These are phyloP conservation scores for Sporothrix inflata DNA, from an alignment of 2,329 filamentous ascomycete genomes.

Conservation along the genomic window DNA sequence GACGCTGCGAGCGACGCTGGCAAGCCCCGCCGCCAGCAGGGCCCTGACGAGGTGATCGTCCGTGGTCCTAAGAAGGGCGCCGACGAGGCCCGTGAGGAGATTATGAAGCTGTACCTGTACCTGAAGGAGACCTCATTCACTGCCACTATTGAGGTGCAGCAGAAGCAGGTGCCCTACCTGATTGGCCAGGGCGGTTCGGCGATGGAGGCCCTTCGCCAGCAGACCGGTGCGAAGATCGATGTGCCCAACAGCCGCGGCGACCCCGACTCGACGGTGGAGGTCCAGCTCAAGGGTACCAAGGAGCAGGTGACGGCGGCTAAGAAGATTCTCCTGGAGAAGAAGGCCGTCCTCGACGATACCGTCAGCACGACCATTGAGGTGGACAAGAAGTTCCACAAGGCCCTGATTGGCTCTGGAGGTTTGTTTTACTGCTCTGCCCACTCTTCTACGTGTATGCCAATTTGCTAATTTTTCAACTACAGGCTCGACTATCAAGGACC, in stretches of 20 bases:
- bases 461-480: conserved; percentile 43
- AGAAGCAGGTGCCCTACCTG: conserved; percentile 88
- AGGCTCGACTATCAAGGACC: conserved; percentile 84
- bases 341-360: conserved; percentile 86
- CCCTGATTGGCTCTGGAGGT: conserved; percentile 88
- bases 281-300: conserved; percentile 91
- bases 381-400: conserved; percentile 91
- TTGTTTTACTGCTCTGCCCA: conserved; percentile 46
- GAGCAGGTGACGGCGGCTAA: conserved; percentile 88
- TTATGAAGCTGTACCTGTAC: conserved; percentile 86
- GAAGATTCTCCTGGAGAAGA: conserved; percentile 85
- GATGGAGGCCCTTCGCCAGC: conserved; percentile 85
- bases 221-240: conserved; percentile 87
- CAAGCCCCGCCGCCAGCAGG: conserved; percentile 71
- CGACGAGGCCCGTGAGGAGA: conserved; percentile 88
- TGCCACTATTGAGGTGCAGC: conserved; percentile 80
- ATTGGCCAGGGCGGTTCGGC: conserved; percentile 89
- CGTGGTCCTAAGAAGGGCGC: conserved; percentile 92
- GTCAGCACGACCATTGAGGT: conserved; percentile 81
- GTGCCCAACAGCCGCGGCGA: conserved; percentile 80
- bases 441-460: neutral
- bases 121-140: conserved; percentile 84
- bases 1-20: conserved; percentile 72
- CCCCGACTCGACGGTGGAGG: conserved; percentile 73
- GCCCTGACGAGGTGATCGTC: conserved; percentile 84